Evolutionary conservation across 495 filamentous ascomycete genomes (phyloP).

Genomic region (Astrocystis sublimbata): DNA sequence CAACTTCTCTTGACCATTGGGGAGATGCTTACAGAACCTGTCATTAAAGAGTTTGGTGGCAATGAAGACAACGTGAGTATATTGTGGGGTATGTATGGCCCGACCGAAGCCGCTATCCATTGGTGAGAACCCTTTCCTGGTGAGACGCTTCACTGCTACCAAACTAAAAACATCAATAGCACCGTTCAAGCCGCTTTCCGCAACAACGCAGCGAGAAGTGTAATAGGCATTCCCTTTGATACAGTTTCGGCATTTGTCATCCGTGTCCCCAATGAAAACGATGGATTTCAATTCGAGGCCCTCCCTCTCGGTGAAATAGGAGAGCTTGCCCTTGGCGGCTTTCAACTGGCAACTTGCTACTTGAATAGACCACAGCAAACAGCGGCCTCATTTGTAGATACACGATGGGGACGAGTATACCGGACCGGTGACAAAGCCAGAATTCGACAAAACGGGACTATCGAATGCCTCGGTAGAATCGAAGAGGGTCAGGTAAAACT

Average conservation of each 20-base stretch:
- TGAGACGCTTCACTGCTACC: background rate
- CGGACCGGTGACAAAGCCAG: slow-evolving; percentile 83
- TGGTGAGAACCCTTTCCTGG: slow-evolving; percentile 34
- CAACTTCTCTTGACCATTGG: slow-evolving; percentile 76
- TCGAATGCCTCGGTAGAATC: slow-evolving; percentile 84
- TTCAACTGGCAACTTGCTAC: slow-evolving; percentile 77
- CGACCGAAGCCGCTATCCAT: slow-evolving; percentile 83
- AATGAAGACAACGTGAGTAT: slow-evolving; percentile 45
- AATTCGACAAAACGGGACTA: slow-evolving; percentile 62
- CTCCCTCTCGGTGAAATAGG: slow-evolving; percentile 69
- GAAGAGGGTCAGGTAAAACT: slow-evolving; percentile 78
- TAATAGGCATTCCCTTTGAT: slow-evolving; percentile 71
- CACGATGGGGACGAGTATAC: slow-evolving; percentile 65
- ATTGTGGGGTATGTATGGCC: slow-evolving; percentile 84
- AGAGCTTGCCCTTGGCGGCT: slow-evolving; percentile 80
- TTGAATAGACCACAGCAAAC: slow-evolving; percentile 82
- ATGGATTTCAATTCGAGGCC: slow-evolving; percentile 41
- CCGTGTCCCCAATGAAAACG: slow-evolving; percentile 28
- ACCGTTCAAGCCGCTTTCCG: slow-evolving; percentile 43
- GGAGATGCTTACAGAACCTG: slow-evolving; percentile 75
- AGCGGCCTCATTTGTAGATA: slow-evolving; percentile 61
- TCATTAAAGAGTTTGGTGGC: slow-evolving; percentile 73
- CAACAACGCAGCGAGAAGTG: slow-evolving; percentile 52
- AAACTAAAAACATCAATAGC: slow-evolving; percentile 19
- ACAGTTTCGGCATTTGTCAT: slow-evolving; percentile 77